Evolutionary conservation across 352 stramenopile genomes (phyloP), one percentile per base, ranked within the genome.

Genomic region (Globisporangium abappressorium): DNA sequence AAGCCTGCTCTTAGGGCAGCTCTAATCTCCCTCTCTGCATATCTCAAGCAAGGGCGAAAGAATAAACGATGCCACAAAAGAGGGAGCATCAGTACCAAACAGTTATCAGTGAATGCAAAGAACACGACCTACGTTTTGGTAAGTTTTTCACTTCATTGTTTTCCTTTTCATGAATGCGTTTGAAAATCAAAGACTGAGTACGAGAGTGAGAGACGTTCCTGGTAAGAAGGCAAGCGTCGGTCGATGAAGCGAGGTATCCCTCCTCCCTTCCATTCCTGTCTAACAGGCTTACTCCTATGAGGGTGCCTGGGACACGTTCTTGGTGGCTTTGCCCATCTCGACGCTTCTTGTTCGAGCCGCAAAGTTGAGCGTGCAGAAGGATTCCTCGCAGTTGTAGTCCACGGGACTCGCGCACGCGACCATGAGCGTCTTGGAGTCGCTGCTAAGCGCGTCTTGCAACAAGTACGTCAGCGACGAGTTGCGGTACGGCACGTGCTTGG

Each of bases 391-490:
- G 73, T 98, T 98, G 74, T 98, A 97, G 66, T 95, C 87, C 4
- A 94, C 87, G 0, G 93, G 92, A 67, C 87, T 95, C 14, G 85
- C 85, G 60, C 88, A 96, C 2, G 93, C 91, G 60, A 98, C 91
- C 91, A 98, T 98, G 59, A 98, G 81, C 28, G 92, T 97, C 73
- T 98, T 98, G 14, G 88, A 96, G 66, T 98, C 91, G 22, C 89
- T 86, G 14, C 87, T 88, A 4, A 98, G 74, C 0, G 90, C 94
- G 78, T 98, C 94, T 73, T 97, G 91, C 11, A 98, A 84, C 58
- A 98, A 76, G 70, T 95, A 97, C 41, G 95, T 98, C 41, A 99
- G 79, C 33, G 93, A 98, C 30, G 90, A 98, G 75, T 98, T 98
- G 69, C 95, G 82, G 71, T 98, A 98, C 34, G 95, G 95, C 9